phyloP scores from a whole-genome alignment of 2,329 filamentous ascomycete genomes.

The Colletotrichum australisinense region DNA sequence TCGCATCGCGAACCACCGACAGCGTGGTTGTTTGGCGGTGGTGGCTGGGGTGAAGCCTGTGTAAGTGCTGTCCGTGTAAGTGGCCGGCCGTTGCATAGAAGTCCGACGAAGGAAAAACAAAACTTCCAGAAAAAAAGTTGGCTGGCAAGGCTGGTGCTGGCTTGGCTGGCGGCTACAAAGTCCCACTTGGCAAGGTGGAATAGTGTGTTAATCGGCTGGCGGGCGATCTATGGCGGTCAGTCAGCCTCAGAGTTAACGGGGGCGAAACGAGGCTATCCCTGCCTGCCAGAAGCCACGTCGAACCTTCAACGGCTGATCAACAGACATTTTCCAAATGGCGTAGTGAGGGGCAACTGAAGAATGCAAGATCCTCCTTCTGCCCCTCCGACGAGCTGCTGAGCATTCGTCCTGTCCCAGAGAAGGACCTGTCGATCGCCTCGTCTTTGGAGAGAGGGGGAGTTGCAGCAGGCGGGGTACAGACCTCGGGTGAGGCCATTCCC shows the following conservation, averaged over 20 bases:
- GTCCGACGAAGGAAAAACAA: neutral
- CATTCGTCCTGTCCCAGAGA: neutral
- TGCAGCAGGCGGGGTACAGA: conserved; percentile 7
- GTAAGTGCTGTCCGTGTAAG: neutral
- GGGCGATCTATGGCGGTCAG: conserved; percentile 38
- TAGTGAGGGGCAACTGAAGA: conserved; percentile 22
- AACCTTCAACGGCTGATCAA: conserved; percentile 22
- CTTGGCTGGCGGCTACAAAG: conserved; percentile 15
- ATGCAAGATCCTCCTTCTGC: conserved; percentile 9
- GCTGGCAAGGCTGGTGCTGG: conserved; percentile 9
- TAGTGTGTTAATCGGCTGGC: neutral
- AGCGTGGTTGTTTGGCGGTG: neutral
- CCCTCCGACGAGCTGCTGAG: neutral
- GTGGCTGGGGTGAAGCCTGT: neutral
- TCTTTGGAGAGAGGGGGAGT: conserved; percentile 2
- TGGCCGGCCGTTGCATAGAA: conserved; percentile 1
- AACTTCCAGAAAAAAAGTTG: conserved; percentile 1
- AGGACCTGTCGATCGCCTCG: conserved; percentile 19
- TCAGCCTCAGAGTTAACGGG: conserved; percentile 34
- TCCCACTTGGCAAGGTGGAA: conserved; percentile 27
- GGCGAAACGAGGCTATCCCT: conserved; percentile 36
- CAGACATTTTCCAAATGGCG: conserved; percentile 18
- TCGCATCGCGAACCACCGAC: conserved; percentile 10
- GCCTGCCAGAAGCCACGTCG: conserved; percentile 35
- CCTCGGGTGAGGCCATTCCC: conserved; percentile 26